Percentiles rank a stretch among this genome's conserved stretches.
Conservation (phyloP, 164 flowering plant species). For the Vitis vinifera region ASM3070453v1 NC_081815.1:890001-890500, state of each 20-base stretch:
- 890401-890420: slow-evolving; percentile 19
- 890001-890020: no score
- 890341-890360: not conserved
- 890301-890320: slow-evolving; percentile 1
- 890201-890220: not conserved
- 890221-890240: not conserved
- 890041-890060: no score
- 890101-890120: no score
- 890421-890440: slow-evolving; percentile 37
- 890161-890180: no score
- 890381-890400: slow-evolving; percentile 21
- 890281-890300: slow-evolving; percentile 31
- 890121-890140: no score
- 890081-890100: no score
- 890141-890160: accelerated
- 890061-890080: no score
- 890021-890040: no score
- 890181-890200: no score
- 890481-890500: slow-evolving; percentile 26
- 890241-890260: slow-evolving; percentile 21
- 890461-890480: slow-evolving; percentile 24
- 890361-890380: slow-evolving; percentile 23
- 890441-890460: slow-evolving; percentile 15
- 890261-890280: slow-evolving; percentile 20
- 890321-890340: slow-evolving; percentile 30